Conservation (phyloP, 352 stramenopile species). For the Globisporangium ultimum region DNA sequence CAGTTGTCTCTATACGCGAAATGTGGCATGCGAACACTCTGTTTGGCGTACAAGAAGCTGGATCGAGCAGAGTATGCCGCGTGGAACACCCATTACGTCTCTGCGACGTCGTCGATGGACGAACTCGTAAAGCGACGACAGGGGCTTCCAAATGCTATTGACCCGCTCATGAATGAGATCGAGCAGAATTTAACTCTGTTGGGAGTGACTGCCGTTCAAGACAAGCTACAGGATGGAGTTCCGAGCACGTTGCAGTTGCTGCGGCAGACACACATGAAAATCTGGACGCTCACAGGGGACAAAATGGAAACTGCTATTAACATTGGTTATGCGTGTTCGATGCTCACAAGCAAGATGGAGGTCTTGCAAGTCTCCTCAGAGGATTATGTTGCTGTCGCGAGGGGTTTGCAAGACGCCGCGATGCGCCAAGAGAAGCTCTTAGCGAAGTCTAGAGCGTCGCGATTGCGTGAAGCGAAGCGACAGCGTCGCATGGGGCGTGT, state of each 20-base stretch:
- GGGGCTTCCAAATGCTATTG: constrained; percentile 61
- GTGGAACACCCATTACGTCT: constrained; percentile 57
- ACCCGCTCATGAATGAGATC: constrained; percentile 79
- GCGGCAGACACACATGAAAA: constrained; percentile 88
- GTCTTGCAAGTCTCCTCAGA: constrained; percentile 58
- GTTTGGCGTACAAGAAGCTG: constrained; percentile 64
- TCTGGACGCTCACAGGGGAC: constrained; percentile 95
- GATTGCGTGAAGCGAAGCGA: background rate
- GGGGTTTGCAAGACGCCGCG: constrained; percentile 47
- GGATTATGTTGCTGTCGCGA: constrained; percentile 54
- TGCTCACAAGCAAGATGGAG: constrained; percentile 82
- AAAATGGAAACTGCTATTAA: constrained; percentile 96
- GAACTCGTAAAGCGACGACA: constrained; percentile 71
- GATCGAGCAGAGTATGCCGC: constrained; percentile 39
- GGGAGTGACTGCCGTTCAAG: constrained; percentile 91
- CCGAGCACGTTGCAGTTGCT: constrained; percentile 83
- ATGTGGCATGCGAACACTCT: constrained; percentile 76
- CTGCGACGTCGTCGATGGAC: constrained; percentile 57
- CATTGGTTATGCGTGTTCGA: constrained; percentile 90
- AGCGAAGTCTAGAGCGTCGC: constrained; percentile 3
- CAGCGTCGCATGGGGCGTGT: background rate
- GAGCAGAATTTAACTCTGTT: constrained; percentile 77
- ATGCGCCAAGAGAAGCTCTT: constrained; percentile 20
- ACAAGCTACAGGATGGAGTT: constrained; percentile 91
- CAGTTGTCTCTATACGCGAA: constrained; percentile 70